These are phyloP conservation scores for Hypsizygus ulmarius DNA, from an alignment of 1,284 basidiomycete genomes.

Conservation along the genomic window DNA sequence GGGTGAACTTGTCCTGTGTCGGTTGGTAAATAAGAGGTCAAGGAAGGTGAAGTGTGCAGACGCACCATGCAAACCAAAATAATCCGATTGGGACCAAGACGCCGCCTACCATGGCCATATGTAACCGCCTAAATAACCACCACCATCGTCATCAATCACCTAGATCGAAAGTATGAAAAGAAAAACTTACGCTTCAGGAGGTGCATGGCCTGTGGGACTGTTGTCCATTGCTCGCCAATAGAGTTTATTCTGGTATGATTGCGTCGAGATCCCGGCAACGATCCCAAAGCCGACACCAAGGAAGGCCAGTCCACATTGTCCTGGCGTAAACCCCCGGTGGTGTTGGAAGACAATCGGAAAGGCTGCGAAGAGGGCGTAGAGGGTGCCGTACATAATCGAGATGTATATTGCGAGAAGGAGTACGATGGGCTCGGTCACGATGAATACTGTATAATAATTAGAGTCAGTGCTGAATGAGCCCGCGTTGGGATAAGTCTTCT, in stretches of 20 bases:
- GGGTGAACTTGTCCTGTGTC: slow-evolving; percentile 50
- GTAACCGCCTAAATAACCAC: slow-evolving; percentile 47
- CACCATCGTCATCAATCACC: slow-evolving; percentile 12
- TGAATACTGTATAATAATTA: slow-evolving; percentile 42
- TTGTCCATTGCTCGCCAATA: slow-evolving; percentile 53
- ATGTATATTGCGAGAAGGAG: slow-evolving; percentile 65
- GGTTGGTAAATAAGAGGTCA: slow-evolving; percentile 2
- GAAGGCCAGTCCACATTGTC: slow-evolving; percentile 62
- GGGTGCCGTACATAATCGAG: slow-evolving; percentile 61
- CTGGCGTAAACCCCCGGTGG: slow-evolving; percentile 56
- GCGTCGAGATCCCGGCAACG: slow-evolving; percentile 48
- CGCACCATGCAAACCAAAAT: slow-evolving; percentile 57
- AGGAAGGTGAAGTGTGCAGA: slow-evolving; percentile 5
- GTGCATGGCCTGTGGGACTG: slow-evolving; percentile 49
- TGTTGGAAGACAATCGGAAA: slow-evolving; percentile 64
- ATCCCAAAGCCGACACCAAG: slow-evolving; percentile 64
- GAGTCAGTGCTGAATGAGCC: neutral
- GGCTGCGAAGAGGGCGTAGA: slow-evolving; percentile 58
- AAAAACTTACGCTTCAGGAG: slow-evolving; percentile 56
- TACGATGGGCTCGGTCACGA: slow-evolving; percentile 69
- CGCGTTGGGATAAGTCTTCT: slow-evolving; percentile 20
- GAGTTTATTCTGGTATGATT: slow-evolving; percentile 54
- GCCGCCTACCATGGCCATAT: slow-evolving; percentile 54
- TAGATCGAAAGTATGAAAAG: neutral
- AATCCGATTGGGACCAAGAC: slow-evolving; percentile 56